Base-by-base conservation (phyloP, 768 basidiomycete genomes). In the Lanmaoa rubissima region DNA sequence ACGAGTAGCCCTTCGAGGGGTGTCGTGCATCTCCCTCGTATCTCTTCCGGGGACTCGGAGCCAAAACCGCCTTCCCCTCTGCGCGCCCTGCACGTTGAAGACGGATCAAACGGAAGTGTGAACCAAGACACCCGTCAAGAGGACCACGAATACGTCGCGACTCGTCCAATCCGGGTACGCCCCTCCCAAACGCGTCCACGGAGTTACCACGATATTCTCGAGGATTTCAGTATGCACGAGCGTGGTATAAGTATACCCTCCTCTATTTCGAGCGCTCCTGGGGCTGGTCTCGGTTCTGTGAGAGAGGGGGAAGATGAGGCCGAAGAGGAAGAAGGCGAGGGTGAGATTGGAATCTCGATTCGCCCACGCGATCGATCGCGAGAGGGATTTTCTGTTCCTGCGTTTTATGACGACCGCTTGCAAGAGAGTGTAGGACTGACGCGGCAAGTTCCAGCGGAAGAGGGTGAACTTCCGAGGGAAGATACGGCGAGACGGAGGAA, bases 151-250 rank as follows among this genome's bases (percentile, higher is more conserved):
- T 53, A 49, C 32, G 5, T 49, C 6, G 46, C 47, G 9, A 59
- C 63, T 0, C 62, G 65, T 48, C 66, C 68, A 0, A 65, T 74
- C 12, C 62, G 71, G 16, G 63, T 76, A 16, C 70, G 77, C 19
- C 59, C 71, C 26, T 70, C 69, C 49, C 52, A 72, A 1, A 56
- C 72, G 19, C 79, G 85, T 9, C 81, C 86, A 16, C 74, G 81
- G 65, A 89, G 87, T 61, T 88, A 84, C 65, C 76, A 84, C 59
- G 82, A 87, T 61, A 81, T 88, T 51, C 69, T 87, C 51, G 84
- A 85, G 44, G 86, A 86, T 58, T 87, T 89, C 60, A 74, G 76
- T 57, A 64, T 74, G 42, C 74, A 73, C 49, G 73, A 71, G 24
- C 60, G 62, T 14, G 68, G 64, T 13, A 32, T 64, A 1, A 70